Conservation (phyloP, 805 yeast genomes). For the Pichia deserticola region DNA sequence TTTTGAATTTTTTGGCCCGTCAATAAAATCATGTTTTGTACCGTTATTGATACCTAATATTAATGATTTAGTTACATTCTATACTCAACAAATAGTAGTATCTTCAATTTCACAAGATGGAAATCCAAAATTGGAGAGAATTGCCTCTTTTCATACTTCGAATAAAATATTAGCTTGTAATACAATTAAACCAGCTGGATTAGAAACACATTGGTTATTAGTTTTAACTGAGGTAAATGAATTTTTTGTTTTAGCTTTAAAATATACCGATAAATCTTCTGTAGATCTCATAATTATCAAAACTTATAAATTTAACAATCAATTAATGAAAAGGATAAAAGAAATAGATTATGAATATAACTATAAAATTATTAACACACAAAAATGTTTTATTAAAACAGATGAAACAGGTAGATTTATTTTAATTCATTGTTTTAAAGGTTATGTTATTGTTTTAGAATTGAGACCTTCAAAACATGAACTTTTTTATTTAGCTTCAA, state of each 20-base stretch:
- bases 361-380: conserved; percentile 5
- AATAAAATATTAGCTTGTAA: conserved; percentile 14
- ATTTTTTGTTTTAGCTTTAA: conserved; percentile 14
- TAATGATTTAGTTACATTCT: background rate
- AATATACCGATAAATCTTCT: background rate
- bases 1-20: background rate
- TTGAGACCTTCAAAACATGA: conserved; percentile 16
- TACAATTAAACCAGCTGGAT: conserved; percentile 15
- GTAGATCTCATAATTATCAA: conserved; percentile 13
- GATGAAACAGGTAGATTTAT: conserved; percentile 17
- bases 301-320: conserved; percentile 11
- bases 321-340: background rate
- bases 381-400: conserved; percentile 16
- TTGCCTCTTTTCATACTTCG: background rate
- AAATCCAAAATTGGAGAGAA: background rate
- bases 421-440: conserved; percentile 14
- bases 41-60: background rate
- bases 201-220: conserved; percentile 17
- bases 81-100: background rate
- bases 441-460: conserved; percentile 16
- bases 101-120: background rate
- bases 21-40: background rate
- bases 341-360: background rate
- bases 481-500: conserved; percentile 13
- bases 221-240: conserved; percentile 19